Evolutionary conservation across 2,329 filamentous ascomycete species (phyloP), one percentile per base, ranked within the genome.

Genomic region (Pseudocercospora macadamiae): DNA sequence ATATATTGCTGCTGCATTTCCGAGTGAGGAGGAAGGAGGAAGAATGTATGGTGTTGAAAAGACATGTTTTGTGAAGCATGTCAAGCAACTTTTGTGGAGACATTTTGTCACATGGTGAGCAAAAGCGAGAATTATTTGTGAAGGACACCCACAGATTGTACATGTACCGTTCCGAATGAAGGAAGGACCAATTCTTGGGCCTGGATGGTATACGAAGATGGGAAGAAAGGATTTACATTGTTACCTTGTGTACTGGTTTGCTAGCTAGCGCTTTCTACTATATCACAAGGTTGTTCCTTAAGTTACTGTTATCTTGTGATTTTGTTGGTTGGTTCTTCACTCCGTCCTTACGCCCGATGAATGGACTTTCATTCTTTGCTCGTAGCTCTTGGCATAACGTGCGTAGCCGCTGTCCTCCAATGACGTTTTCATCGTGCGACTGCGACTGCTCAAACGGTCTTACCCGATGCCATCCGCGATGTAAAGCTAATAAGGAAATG

Each of bases 21-120:
- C 30, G 48, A 42, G 21, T 51, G 32, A 52, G 37, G 37, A 51
- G 39, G 39, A 52, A 30, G 30, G 51, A 45, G 9, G 44, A 48
- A 25, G 42, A 55, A 23, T 47, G 51, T 39, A 53, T 32, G 53
- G 23, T 49, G 51, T 42, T 21, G 34, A 47, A 37, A 60, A 44
- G 49, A n/a, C 30, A 55, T 55, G 56, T 55, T 60, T 55, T 60
- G 23, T 25, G 53, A 52, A 51, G 42, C 45, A 57, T 57, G 54
- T 39, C 36, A 39, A n/a, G 16, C 5, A 18, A n/a, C n/a, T n/a
- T n/a, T n/a, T n/a, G n/a, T 39, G 36, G 16, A 16, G 16, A 39
- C 36, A 39, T 39, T 39, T 39, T 3, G 14, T 28, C 21, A 25
- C 14, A 23, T 47, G 42, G 21, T 21, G 12, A 47, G 23, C 42